A percentile compares a stretch with the other conserved stretches of the same genome.
These are phyloP conservation scores for Pterulicium gracile DNA, from an alignment of 1,284 basidiomycete species.

Conservation along the genomic window DNA sequence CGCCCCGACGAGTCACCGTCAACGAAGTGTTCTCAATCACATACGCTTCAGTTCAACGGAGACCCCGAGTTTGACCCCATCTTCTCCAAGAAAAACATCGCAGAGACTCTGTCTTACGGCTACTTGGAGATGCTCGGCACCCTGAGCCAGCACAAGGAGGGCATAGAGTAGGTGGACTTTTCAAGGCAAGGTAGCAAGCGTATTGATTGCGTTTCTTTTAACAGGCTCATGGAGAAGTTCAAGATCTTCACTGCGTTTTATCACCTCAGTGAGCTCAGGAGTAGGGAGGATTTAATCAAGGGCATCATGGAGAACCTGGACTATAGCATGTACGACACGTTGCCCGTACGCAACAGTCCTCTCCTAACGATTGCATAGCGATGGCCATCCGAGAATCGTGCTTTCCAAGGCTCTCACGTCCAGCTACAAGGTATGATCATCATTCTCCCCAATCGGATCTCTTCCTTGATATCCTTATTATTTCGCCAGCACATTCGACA, in stretches of 20 bases:
- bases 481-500: conserved; percentile 71
- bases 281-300: conserved; percentile 86
- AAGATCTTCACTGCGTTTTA: conserved; percentile 95
- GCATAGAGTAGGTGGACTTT: conserved; percentile 64
- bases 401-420: conserved; percentile 91
- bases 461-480: conserved; percentile 7
- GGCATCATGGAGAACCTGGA: conserved; percentile 89
- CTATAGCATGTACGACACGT: conserved; percentile 63
- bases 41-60: conserved; percentile 44
- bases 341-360: conserved; percentile 4
- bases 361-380: conserved; percentile 33
- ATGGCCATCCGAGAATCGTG: conserved; percentile 87
- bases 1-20: not conserved
- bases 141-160: conserved; percentile 80
- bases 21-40: not conserved
- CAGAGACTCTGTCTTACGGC: conserved; percentile 79
- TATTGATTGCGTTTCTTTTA: conserved; percentile 1
- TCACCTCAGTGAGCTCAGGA: conserved; percentile 82
- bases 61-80: conserved; percentile 66
- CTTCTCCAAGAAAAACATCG: conserved; percentile 77
- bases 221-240: conserved; percentile 80
- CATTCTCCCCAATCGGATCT: not conserved
- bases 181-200: not conserved
- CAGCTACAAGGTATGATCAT: conserved; percentile 58
- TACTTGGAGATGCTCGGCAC: conserved; percentile 96